These are phyloP conservation scores for Salix viminalis DNA, from an alignment of 345 rosid genomes.

Conservation along the genomic window DNA sequence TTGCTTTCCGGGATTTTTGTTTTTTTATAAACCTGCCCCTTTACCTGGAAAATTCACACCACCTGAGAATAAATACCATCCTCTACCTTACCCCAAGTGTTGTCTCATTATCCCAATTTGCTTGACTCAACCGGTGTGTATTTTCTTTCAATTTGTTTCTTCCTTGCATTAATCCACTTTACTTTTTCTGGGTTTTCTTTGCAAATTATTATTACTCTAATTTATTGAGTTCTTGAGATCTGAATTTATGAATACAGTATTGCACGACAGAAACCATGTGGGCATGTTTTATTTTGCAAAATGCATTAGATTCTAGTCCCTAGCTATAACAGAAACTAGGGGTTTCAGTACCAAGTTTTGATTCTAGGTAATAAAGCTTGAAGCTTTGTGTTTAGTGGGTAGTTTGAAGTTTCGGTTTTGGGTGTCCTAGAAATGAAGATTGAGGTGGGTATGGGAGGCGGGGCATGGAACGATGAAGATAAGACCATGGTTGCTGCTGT, in stretches of 20 bases:
- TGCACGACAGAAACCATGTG: slow-evolving; percentile 10
- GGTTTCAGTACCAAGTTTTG: slow-evolving; percentile 14
- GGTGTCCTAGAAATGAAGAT: slow-evolving; percentile 40
- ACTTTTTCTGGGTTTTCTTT: slow-evolving; percentile 25
- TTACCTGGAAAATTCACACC: slow-evolving; percentile 15
- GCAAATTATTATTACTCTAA: background rate
- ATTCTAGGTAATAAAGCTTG: slow-evolving; percentile 7
- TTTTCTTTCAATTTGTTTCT: slow-evolving; percentile 9
- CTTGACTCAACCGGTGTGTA: slow-evolving; percentile 33
- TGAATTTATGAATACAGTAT: slow-evolving; percentile 22
- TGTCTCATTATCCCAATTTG: slow-evolving; percentile 22
- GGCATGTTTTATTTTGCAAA: slow-evolving; percentile 8
- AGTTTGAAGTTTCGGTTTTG: background rate
- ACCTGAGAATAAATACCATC: background rate
- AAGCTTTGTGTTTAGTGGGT: background rate
- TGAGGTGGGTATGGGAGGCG: slow-evolving; percentile 51
- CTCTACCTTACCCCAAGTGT: slow-evolving; percentile 9
- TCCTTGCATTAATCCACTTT: slow-evolving; percentile 11
- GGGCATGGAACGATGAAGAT: slow-evolving; percentile 75
- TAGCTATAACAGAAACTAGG: background rate
- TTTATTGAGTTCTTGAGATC: slow-evolving; percentile 40
- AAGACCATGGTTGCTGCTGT: slow-evolving; percentile 61
- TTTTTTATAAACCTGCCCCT: slow-evolving; percentile 7
- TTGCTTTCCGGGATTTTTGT: slow-evolving; percentile 15
- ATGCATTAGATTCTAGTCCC: slow-evolving; percentile 19